A percentile compares a stretch with the other conserved stretches of the same genome.
These are phyloP conservation scores for Podila epicladia DNA, from an alignment of 192 early-diverging fungal genomes.

Conservation along the genomic window DNA sequence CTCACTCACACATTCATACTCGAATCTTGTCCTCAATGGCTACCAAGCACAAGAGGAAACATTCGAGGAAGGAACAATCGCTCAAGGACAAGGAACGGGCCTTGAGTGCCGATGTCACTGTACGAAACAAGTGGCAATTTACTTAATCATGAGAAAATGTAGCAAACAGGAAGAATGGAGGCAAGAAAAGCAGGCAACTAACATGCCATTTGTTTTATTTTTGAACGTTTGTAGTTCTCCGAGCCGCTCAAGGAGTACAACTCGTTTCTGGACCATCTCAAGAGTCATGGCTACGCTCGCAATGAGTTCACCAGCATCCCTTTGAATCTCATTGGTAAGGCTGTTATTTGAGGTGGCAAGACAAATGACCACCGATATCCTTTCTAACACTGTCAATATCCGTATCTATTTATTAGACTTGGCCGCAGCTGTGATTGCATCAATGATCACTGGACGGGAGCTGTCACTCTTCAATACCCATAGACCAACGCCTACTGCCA, in stretches of 20 bases:
- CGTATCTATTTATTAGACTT: constrained; percentile 43
- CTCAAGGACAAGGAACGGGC: constrained; percentile 33
- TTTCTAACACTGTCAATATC: too few relatives aligned
- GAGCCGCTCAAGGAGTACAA: constrained; percentile 51
- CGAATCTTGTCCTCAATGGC: neutral
- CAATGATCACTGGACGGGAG: constrained; percentile 52
- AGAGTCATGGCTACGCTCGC: constrained; percentile 50
- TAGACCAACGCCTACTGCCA: neutral
- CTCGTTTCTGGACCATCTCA: constrained; percentile 41
- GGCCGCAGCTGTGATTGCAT: constrained; percentile 56
- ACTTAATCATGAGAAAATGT: too few relatives aligned
- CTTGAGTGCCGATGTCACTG: constrained; percentile 33
- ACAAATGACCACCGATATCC: too few relatives aligned
- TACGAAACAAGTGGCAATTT: neutral
- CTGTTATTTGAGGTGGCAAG: neutral
- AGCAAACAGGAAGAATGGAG: too few relatives aligned
- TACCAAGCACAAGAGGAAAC: constrained; percentile 26
- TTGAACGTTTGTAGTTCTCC: constrained; percentile 17
- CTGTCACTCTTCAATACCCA: constrained; percentile 27
- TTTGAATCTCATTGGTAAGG: constrained; percentile 59
- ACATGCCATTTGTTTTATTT: neutral
- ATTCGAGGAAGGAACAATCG: constrained; percentile 40
- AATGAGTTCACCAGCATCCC: constrained; percentile 56
- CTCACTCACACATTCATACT: neutral
- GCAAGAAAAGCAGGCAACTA: too few relatives aligned